Percentiles rank a stretch among this genome's conserved stretches.
phyloP scores from a whole-genome alignment of 345 rosid species.

The Schrenkiella parvula region DNA sequence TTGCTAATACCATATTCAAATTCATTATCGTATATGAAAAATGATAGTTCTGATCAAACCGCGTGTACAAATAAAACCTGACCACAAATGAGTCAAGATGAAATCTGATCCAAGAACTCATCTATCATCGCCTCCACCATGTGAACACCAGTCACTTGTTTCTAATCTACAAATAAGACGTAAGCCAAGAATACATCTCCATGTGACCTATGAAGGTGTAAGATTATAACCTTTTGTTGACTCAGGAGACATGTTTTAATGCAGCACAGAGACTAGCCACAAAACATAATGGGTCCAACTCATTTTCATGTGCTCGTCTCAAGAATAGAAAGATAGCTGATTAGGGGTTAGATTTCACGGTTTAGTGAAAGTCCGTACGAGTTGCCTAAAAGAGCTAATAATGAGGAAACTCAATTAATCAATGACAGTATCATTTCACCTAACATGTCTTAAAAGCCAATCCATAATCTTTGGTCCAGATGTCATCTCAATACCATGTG shows the following conservation, averaged over 20 bases:
- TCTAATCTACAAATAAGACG: constrained; percentile 16
- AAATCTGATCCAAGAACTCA: constrained; percentile 19
- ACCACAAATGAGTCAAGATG: constrained; percentile 6
- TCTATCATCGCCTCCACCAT: constrained; percentile 4
- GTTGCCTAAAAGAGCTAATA: constrained; percentile 26
- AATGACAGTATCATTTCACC: constrained; percentile 24
- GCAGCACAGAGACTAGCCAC: constrained; percentile 15
- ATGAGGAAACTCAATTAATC: constrained; percentile 29
- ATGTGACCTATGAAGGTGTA: constrained; percentile 20
- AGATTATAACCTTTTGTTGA: constrained; percentile 8
- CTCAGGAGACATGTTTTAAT: constrained; percentile 20
- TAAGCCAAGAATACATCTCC: constrained; percentile 13
- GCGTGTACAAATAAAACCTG: background rate
- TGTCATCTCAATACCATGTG: constrained; percentile 29
- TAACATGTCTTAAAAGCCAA: constrained; percentile 25
- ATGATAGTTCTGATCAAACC: background rate
- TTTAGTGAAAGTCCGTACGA: constrained; percentile 24
- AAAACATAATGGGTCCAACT: constrained; percentile 6
- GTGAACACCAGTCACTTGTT: constrained; percentile 21
- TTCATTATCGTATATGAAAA: background rate
- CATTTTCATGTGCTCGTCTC: constrained; percentile 2
- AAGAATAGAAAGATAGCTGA: constrained; percentile 24
- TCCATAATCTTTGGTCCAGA: constrained; percentile 20
- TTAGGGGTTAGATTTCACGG: constrained; percentile 12
- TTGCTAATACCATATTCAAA: constrained; percentile 9